Percentiles rank a stretch among this genome's conserved stretches.
Conservation (phyloP, 345 rosid species). For the Jatropha curcas region DNA sequence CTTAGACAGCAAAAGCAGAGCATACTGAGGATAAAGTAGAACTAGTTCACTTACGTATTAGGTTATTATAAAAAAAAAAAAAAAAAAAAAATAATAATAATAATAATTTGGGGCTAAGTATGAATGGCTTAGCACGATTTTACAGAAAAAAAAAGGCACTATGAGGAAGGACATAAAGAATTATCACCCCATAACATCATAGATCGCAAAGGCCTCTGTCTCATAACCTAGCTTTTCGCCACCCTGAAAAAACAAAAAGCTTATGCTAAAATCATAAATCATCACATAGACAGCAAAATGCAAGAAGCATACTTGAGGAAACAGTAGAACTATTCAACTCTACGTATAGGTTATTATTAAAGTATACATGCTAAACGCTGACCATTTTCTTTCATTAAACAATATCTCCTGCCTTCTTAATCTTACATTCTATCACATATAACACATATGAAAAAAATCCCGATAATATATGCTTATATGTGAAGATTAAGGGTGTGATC, state of each 20-base stretch:
- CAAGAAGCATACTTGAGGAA: constrained; percentile 1
- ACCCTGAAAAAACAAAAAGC: constrained; percentile 42
- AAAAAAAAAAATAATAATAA: too few relatives aligned
- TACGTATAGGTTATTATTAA: neutral
- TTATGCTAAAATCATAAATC: neutral
- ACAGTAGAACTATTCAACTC: neutral
- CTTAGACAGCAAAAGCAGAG: too few relatives aligned
- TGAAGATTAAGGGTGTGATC: too few relatives aligned
- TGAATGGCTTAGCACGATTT: constrained; percentile 5
- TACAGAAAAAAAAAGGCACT: constrained; percentile 11
- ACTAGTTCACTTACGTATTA: too few relatives aligned
- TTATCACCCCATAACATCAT: constrained; percentile 82
- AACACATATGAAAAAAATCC: neutral
- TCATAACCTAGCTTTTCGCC: constrained; percentile 78
- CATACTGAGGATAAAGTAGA: too few relatives aligned
- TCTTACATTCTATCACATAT: neutral
- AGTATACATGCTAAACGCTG: neutral
- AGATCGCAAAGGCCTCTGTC: constrained; percentile 86
- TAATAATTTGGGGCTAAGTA: neutral
- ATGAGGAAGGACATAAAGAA: constrained; percentile 19
- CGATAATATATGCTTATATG: too few relatives aligned
- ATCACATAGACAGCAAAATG: neutral
- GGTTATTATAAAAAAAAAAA: too few relatives aligned
- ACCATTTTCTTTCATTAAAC: too few relatives aligned
- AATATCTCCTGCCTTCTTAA: neutral